phyloP scores from a whole-genome alignment of 345 rosid species.

The Nasturtium officinale region DNA sequence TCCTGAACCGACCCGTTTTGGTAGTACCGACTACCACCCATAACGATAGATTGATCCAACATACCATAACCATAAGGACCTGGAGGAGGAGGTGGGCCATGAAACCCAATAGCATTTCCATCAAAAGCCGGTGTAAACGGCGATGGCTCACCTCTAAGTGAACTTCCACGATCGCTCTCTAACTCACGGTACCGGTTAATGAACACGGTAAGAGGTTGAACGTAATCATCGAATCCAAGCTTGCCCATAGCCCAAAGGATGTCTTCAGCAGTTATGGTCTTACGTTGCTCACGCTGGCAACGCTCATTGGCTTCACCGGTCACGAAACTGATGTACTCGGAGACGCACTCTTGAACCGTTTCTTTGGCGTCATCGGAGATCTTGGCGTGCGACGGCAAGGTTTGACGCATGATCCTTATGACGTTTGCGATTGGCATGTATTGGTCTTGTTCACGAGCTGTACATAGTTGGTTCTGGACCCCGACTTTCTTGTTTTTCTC shows the following conservation, averaged over 20 bases:
- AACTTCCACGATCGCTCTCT: conserved; percentile 46
- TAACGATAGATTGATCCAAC: conserved; percentile 37
- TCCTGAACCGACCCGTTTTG: conserved; percentile 40
- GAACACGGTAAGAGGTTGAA: conserved; percentile 50
- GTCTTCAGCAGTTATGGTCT: conserved; percentile 72
- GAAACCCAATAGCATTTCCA: conserved; percentile 32
- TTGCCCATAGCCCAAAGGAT: conserved; percentile 69
- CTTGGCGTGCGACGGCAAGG: conserved; percentile 60
- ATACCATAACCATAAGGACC: conserved; percentile 34
- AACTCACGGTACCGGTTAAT: conserved; percentile 53
- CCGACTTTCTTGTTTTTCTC: background rate
- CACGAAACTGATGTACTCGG: conserved; percentile 72
- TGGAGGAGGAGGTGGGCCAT: conserved; percentile 15
- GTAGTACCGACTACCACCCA: conserved; percentile 38
- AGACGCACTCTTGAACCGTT: conserved; percentile 69
- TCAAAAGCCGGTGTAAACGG: conserved; percentile 15
- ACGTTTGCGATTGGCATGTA: conserved; percentile 81
- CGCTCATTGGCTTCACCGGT: conserved; percentile 77
- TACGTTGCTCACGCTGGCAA: conserved; percentile 72
- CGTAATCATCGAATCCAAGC: conserved; percentile 64
- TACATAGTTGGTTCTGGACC: conserved; percentile 24
- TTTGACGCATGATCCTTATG: conserved; percentile 66
- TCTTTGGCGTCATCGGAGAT: conserved; percentile 79
- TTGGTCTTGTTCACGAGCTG: conserved; percentile 61
- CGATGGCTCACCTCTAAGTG: conserved; percentile 32